phyloP scores from a whole-genome alignment of 2,329 filamentous ascomycete genomes.

The Pseudogymnoascus sp. region DNA sequence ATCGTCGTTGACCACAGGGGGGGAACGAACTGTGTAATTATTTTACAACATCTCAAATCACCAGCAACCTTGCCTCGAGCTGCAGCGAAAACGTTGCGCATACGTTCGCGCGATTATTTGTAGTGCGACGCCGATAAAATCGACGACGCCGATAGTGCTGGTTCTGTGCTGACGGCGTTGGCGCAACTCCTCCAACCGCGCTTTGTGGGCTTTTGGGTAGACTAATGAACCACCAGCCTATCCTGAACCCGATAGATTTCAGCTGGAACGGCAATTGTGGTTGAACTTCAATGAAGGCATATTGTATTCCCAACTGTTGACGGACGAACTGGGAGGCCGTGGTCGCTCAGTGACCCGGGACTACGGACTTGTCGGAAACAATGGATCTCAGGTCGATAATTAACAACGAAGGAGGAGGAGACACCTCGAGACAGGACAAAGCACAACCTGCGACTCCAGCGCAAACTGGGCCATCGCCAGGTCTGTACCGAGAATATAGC shows the following conservation, averaged over 20 bases:
- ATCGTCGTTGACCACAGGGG: constrained; percentile 8
- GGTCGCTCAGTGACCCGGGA: constrained; percentile 4
- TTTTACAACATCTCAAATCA: constrained; percentile 8
- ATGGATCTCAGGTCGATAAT: constrained; percentile 47
- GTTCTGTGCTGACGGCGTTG: constrained; percentile 4
- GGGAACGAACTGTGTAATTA: constrained; percentile 5
- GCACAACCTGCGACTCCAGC: constrained; percentile 27
- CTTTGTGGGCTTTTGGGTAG: background rate
- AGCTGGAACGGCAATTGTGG: constrained; percentile 7
- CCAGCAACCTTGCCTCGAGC: background rate
- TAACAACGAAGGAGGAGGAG: constrained; percentile 33
- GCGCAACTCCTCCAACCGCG: background rate
- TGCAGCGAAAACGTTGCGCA: constrained; percentile 10
- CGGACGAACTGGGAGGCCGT: background rate
- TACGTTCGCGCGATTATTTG: background rate
- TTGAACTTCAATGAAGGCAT: constrained; percentile 5
- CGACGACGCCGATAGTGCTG: background rate
- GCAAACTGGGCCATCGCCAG: constrained; percentile 22
- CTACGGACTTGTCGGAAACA: constrained; percentile 15
- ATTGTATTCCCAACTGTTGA: background rate
- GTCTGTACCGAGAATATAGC: constrained; percentile 27
- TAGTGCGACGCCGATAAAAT: constrained; percentile 5
- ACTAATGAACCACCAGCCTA: background rate
- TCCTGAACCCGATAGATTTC: constrained; percentile 1
- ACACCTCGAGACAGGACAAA: constrained; percentile 21